Base-by-base conservation (phyloP, 2,329 filamentous ascomycete genomes). In the Sclerotinia subarctica region DNA sequence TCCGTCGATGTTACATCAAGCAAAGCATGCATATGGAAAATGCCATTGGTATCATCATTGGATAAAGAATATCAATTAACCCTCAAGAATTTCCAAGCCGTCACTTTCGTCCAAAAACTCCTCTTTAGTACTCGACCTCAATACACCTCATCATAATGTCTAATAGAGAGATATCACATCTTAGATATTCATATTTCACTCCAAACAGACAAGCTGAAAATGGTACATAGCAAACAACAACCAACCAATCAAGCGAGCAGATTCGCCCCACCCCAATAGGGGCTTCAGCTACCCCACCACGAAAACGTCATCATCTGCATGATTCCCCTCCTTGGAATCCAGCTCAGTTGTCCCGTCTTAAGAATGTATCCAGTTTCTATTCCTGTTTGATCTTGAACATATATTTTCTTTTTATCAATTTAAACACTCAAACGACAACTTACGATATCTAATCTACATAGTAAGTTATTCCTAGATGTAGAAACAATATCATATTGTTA, bases 271-370 rank as follows among this genome's bases (percentile, higher is more conserved):
- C 29, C 24, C 8, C 21, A 62, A 62, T 51, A 62, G 59, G 59
- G 29, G 59, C 35, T 38, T 51, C 59, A 52, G 46, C 59, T 63
- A 63, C 46, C 46, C 59, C 59, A 63, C 59, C 46, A 51, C n/a
- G n/a, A 17, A 51, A 63, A 63, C 46, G 59, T 63, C 59, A 63
- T 63, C 59, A 63, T 62, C 29, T 51, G 58, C 46, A 62, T 19
- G 44, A 49, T 49, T 49, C 58, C 58, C 58, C 58, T 60, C 58
- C 58, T 60, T 60, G 26, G 26, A 47, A 47, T 51, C 46, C 29
- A 62, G 29, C 44, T 19, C 58, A 4, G 46, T 19, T 51, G 58
- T 51, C 35, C 29, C 44, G 24, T 0, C 19, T 24, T 21, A 19
- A 38, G 51, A 26, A 38, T 38, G 51, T 62, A 51, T 38, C 46